phyloP scores from a whole-genome alignment of 2,329 filamentous ascomycete species.

The Exutisphaerella laricina region DNA sequence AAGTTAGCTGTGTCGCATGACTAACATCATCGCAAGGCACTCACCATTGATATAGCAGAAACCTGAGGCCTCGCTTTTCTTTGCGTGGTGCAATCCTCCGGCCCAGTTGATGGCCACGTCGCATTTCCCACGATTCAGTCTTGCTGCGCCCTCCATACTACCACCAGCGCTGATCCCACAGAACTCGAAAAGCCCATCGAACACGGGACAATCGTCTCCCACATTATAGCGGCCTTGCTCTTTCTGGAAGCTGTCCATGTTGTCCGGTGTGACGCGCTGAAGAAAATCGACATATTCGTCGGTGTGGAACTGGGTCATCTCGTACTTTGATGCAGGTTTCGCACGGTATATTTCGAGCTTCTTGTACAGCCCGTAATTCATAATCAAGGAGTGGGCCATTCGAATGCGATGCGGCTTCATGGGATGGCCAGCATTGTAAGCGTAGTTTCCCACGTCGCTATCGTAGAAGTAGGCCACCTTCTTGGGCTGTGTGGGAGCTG shows the following conservation, averaged over 20 bases:
- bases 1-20: constrained; percentile 1
- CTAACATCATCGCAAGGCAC: constrained; percentile 3
- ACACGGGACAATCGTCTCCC: constrained; percentile 59
- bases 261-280: constrained; percentile 90
- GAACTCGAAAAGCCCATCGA: constrained; percentile 65
- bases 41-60: constrained; percentile 47
- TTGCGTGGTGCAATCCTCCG: constrained; percentile 45
- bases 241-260: constrained; percentile 88
- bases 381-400: constrained; percentile 60
- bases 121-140: constrained; percentile 62
- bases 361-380: constrained; percentile 69
- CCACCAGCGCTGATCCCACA: constrained; percentile 65
- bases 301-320: constrained; percentile 69
- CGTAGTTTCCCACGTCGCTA: constrained; percentile 96
- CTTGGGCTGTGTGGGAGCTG: constrained; percentile 54
- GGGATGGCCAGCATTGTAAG: constrained; percentile 72
- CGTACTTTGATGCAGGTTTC: constrained; percentile 54
- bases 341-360: constrained; percentile 62
- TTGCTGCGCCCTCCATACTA: constrained; percentile 65
- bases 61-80: constrained; percentile 45
- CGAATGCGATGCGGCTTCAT: constrained; percentile 65
- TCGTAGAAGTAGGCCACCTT: constrained; percentile 98
- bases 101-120: constrained; percentile 57
- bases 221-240: constrained; percentile 79
- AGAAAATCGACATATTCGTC: constrained; percentile 69